Conservation (phyloP, 192 early-diverging fungal species). For the Coemansia guatemalensis region DNA sequence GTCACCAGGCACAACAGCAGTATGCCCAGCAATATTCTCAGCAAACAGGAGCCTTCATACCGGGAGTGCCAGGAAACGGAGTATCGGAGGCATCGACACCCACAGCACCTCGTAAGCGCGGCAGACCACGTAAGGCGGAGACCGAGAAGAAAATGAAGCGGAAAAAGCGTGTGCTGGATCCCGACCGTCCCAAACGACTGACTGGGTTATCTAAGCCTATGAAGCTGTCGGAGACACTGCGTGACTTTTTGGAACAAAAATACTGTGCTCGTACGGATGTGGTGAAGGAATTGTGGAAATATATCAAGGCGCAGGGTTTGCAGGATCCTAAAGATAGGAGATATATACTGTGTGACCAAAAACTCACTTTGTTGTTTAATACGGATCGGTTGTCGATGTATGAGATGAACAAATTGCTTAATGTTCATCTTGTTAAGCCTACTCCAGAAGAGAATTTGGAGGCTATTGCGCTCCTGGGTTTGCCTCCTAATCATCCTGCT, state of each 20-base stretch:
- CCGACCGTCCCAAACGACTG: slow-evolving; percentile 38
- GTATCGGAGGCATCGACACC: slow-evolving; percentile 2
- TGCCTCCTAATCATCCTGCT: slow-evolving; percentile 33
- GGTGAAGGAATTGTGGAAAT: slow-evolving; percentile 54
- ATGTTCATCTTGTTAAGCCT: slow-evolving; percentile 46
- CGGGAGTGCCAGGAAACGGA: slow-evolving; percentile 22
- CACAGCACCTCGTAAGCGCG: slow-evolving; percentile 34
- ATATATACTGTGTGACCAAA: slow-evolving; percentile 52
- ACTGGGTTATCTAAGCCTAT: slow-evolving; percentile 55
- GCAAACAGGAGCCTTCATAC: no score
- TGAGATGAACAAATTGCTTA: slow-evolving; percentile 55
- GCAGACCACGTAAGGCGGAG: slow-evolving; percentile 46
- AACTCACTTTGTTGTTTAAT: slow-evolving; percentile 36
- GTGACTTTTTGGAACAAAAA: slow-evolving; percentile 43
- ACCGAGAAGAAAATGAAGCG: slow-evolving; percentile 38
- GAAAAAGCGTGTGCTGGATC: slow-evolving; percentile 36
- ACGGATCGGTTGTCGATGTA: slow-evolving; percentile 50
- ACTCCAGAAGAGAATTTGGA: slow-evolving; percentile 47
- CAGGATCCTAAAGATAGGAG: slow-evolving; percentile 53
- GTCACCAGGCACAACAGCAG: slow-evolving; percentile 48
- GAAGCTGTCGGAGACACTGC: slow-evolving; percentile 48
- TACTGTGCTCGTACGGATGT: slow-evolving; percentile 51
- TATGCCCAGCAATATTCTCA: slow-evolving; percentile 44
- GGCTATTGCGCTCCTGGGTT: slow-evolving; percentile 24
- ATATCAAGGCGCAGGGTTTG: slow-evolving; percentile 49